Conservation (phyloP, 345 rosid genomes). For the Brassica cretica region DNA sequence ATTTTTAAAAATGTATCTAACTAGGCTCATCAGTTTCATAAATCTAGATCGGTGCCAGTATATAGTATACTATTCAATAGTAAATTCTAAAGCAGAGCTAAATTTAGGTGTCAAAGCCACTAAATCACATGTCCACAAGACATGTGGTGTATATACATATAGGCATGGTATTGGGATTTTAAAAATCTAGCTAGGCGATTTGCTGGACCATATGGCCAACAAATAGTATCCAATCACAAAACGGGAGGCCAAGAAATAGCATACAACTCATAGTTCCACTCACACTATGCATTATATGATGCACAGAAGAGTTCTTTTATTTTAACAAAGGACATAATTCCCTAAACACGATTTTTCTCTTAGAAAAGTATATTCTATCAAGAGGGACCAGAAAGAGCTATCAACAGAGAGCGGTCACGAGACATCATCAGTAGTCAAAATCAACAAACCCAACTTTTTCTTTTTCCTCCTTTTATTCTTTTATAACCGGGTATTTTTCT, state of each 20-base stretch:
- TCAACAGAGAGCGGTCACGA: slow-evolving; percentile 38
- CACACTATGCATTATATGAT: slow-evolving; percentile 35
- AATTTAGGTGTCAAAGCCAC: slow-evolving; percentile 41
- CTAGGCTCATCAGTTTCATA: slow-evolving; percentile 4
- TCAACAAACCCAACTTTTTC: slow-evolving; percentile 34
- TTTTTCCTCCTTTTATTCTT: slow-evolving; percentile 27
- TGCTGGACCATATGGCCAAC: slow-evolving; percentile 40
- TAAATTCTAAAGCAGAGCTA: slow-evolving; percentile 29
- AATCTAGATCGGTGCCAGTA: slow-evolving; percentile 20
- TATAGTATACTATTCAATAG: background rate
- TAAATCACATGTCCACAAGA: slow-evolving; percentile 35
- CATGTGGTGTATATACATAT: slow-evolving; percentile 34
- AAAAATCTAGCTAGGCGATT: slow-evolving; percentile 25
- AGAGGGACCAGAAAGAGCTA: slow-evolving; percentile 37
- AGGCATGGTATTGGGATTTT: slow-evolving; percentile 42
- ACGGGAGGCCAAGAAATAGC: slow-evolving; percentile 33
- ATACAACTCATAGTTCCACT: slow-evolving; percentile 44
- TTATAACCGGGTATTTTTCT: slow-evolving; percentile 4
- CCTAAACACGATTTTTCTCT: slow-evolving; percentile 32
- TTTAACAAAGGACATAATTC: slow-evolving; percentile 33
- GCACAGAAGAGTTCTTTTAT: slow-evolving; percentile 23
- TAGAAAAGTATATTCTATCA: slow-evolving; percentile 16
- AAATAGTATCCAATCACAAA: slow-evolving; percentile 40
- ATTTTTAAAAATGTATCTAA: background rate
- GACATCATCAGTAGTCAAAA: slow-evolving; percentile 45